Evolutionary conservation across 192 early-diverging fungal genomes (phyloP).

Genomic region (Dimargaris xerosporica): DNA sequence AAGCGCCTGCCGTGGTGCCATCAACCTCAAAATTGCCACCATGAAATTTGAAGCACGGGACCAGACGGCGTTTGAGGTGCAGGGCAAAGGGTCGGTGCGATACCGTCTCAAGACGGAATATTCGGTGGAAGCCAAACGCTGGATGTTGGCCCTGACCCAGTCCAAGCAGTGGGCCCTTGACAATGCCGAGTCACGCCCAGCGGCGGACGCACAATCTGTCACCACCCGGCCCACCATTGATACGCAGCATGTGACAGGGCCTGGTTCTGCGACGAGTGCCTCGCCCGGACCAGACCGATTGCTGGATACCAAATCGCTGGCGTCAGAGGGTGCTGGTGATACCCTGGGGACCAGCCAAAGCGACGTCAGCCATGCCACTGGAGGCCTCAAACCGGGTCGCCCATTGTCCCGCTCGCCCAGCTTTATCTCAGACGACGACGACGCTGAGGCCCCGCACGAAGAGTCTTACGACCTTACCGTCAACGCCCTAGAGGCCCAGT

Average conservation of each 20-base stretch:
- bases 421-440: slow-evolving; percentile 25
- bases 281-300: not conserved
- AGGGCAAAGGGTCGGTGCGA: slow-evolving; percentile 56
- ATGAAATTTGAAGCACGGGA: slow-evolving; percentile 48
- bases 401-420: slow-evolving; percentile 6
- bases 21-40: slow-evolving; percentile 54
- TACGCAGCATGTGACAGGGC: not conserved
- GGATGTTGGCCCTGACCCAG: slow-evolving; percentile 64
- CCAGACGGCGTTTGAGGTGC: slow-evolving; percentile 58
- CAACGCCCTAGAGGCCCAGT: slow-evolving; percentile 37
- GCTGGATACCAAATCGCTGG: not conserved
- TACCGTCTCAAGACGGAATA: slow-evolving; percentile 53
- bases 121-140: slow-evolving; percentile 60
- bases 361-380: not conserved
- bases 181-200: slow-evolving; percentile 6
- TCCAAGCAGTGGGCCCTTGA: slow-evolving; percentile 56
- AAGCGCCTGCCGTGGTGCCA: slow-evolving; percentile 60
- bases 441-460: slow-evolving; percentile 25
- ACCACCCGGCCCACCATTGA: not conserved
- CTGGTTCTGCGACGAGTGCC: not conserved
- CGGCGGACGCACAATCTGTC: not conserved
- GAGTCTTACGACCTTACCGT: slow-evolving; percentile 28
- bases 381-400: not conserved
- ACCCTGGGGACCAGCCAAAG: not conserved
- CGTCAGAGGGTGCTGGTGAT: not conserved